These are phyloP conservation scores for Diaporthe capsici DNA, from an alignment of 2,329 filamentous ascomycete species.

Conservation along the genomic window DNA sequence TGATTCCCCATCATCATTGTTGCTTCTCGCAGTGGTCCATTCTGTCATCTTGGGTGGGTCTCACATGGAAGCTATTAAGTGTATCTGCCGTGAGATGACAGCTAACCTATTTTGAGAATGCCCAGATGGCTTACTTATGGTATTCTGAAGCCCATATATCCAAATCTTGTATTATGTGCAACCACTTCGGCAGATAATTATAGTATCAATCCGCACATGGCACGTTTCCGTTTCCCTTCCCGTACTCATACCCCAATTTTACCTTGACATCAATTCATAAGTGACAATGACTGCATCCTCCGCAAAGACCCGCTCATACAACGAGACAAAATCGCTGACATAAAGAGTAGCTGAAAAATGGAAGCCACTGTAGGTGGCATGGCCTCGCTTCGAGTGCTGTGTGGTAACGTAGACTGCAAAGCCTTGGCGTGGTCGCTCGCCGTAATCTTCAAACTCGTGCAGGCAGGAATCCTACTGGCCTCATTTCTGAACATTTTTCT, in stretches of 20 bases:
- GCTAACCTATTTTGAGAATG: constrained; percentile 7
- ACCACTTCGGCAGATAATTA: constrained; percentile 13
- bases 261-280: background rate
- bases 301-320: background rate
- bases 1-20: too few species aligned
- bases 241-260: background rate
- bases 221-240: too few species aligned
- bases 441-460: background rate
- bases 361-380: background rate
- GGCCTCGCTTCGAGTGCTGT: background rate
- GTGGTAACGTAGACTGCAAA: background rate
- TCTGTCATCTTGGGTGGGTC: background rate
- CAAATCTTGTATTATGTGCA: background rate
- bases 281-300: background rate
- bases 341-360: background rate
- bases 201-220: background rate
- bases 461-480: too few species aligned
- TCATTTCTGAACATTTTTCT: background rate
- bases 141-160: background rate
- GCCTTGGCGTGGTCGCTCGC: too few species aligned
- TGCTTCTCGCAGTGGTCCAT: background rate
- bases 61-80: background rate
- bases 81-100: background rate
- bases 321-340: background rate
- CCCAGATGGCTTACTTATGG: background rate